Base-by-base conservation (phyloP, 352 stramenopile genomes). In the Plasmopara viticola region DNA sequence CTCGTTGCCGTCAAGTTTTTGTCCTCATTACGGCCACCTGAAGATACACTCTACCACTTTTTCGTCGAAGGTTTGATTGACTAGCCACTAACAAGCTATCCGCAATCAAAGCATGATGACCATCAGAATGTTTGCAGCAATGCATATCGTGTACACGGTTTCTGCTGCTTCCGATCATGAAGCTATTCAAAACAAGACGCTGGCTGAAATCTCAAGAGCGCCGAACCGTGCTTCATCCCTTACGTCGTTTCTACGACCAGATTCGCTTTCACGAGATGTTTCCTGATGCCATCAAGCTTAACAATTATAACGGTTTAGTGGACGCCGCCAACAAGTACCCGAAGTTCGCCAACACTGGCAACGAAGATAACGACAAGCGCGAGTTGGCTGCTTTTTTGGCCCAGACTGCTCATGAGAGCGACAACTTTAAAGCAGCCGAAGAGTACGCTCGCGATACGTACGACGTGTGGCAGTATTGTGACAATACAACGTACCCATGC, bases 301-400 rank as follows among this genome's bases (percentile, higher is more conserved):
- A 78, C 63, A 67, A 60, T 18, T 78, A 75, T 39, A 28, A 71
- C 34, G 64, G 62, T 4, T 45, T 78, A 4, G 58, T 77, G 12
- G 56, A 67, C 37, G 68, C 70, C 28, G 41, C 46, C n/a, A 62
- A 30, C n/a, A 69, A 70, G 56, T 82, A 74, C 66, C 62, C 63
- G 5, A 20, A 13, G 39, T 82, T 82, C 37, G 68, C 68, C 53
- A 77, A 72, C 55, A 69, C 49, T 5, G 68, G 68, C 40, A 60
- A 78, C 38, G 64, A 70, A 46, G 28, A 18, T 1, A 56, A 52
- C 37, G 72, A 79, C 46, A 72, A 70, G 40, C 66, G 54, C 8
- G 68, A 78, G 35, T 34, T 78, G 6, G 71, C 68, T 0, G 62
- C 66, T 0, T 78, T 82, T 48, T 51, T 82, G 29, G 71, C 68